Conservation (phyloP, 192 early-diverging fungal genomes). For the Bifiguratus adelaidae region DNA sequence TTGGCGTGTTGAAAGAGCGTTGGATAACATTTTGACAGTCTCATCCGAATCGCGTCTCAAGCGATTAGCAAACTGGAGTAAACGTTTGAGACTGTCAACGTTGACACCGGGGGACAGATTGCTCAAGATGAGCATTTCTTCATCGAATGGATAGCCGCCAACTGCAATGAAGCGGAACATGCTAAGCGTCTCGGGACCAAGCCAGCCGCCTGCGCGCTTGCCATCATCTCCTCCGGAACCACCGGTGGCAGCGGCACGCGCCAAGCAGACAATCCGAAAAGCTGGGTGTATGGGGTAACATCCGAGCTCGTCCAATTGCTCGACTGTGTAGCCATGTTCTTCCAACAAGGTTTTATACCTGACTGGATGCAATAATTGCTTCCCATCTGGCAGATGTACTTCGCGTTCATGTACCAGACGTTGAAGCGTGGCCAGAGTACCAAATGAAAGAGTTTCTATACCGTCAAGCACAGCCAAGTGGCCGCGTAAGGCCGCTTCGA, state of each 20-base stretch:
- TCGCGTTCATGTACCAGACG: slow-evolving; percentile 60
- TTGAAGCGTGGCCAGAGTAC: slow-evolving; percentile 54
- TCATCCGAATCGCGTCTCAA: slow-evolving; percentile 47
- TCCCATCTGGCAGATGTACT: slow-evolving; percentile 56
- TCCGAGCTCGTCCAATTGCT: slow-evolving; percentile 35
- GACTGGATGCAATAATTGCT: slow-evolving; percentile 33
- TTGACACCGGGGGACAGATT: slow-evolving; percentile 40
- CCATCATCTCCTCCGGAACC: slow-evolving; percentile 21
- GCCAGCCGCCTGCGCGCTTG: slow-evolving; percentile 46
- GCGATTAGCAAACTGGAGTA: slow-evolving; percentile 47
- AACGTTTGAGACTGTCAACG: slow-evolving; percentile 18
- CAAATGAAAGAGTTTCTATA: slow-evolving; percentile 58
- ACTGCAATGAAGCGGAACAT: slow-evolving; percentile 60
- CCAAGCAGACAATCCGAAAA: slow-evolving; percentile 67
- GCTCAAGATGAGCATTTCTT: slow-evolving; percentile 35
- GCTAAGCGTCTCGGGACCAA: slow-evolving; percentile 54
- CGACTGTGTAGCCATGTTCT: slow-evolving; percentile 25
- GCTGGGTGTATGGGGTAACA: slow-evolving; percentile 54
- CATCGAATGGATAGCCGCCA: slow-evolving; percentile 5
- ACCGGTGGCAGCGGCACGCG: slow-evolving; percentile 35
- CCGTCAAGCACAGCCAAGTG: slow-evolving; percentile 66
- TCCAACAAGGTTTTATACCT: slow-evolving; percentile 44
- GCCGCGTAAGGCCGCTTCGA: slow-evolving; percentile 62
- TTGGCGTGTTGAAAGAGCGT: slow-evolving; percentile 60
- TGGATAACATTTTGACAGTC: slow-evolving; percentile 41